Percentiles rank a stretch among this genome's conserved stretches.
These are phyloP conservation scores for Lactifluus piperatus DNA, from an alignment of 768 basidiomycete species.

Conservation along the genomic window DNA sequence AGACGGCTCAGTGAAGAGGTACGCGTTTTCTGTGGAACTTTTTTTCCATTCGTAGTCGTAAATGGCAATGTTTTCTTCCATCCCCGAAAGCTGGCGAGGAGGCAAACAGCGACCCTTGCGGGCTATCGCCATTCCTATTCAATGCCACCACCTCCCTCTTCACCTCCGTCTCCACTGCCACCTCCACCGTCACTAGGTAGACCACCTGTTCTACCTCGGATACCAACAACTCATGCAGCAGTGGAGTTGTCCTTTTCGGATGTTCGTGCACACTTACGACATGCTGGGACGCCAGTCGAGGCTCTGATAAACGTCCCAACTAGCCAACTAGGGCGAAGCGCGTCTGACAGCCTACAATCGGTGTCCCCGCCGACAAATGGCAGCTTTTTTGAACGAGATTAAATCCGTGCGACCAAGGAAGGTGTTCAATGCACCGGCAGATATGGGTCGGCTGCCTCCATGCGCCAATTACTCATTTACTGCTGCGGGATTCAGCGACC, in stretches of 20 bases:
- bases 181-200: background rate
- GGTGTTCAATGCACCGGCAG: slow-evolving; percentile 31
- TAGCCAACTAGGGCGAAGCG: slow-evolving; percentile 33
- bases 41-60: background rate
- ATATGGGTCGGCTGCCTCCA: slow-evolving; percentile 17
- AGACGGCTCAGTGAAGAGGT: slow-evolving; percentile 50
- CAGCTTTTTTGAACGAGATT: slow-evolving; percentile 71
- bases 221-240: slow-evolving; percentile 23
- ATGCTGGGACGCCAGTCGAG: slow-evolving; percentile 47
- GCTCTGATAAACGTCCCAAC: slow-evolving; percentile 50
- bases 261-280: slow-evolving; percentile 61
- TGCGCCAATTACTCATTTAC: slow-evolving; percentile 3
- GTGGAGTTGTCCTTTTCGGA: slow-evolving; percentile 39
- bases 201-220: slow-evolving; percentile 20
- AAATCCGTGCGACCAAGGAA: slow-evolving; percentile 64
- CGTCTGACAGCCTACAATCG: slow-evolving; percentile 56
- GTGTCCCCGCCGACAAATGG: slow-evolving; percentile 79
- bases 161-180: slow-evolving; percentile 19
- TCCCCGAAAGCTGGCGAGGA: slow-evolving; percentile 21
- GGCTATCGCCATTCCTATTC: background rate
- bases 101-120: background rate
- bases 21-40: background rate
- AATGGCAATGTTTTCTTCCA: background rate
- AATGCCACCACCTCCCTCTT: slow-evolving; percentile 19
- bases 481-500: slow-evolving; percentile 9